These are phyloP conservation scores for Lentinula sp. DNA, from an alignment of 768 basidiomycete genomes.

Conservation along the genomic window DNA sequence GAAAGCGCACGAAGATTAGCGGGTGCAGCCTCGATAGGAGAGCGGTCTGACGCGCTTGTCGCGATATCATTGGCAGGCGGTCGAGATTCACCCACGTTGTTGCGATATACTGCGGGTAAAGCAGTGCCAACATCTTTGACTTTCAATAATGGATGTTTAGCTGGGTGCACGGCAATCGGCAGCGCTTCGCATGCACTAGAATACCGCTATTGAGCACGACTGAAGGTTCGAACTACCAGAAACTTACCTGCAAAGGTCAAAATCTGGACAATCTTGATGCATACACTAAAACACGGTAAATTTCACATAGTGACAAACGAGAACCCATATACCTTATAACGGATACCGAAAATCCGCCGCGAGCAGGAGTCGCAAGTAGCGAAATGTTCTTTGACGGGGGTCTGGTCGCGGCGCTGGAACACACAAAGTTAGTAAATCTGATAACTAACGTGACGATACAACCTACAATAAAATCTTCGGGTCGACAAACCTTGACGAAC, in stretches of 20 bases:
- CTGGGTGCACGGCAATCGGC: conserved; percentile 72
- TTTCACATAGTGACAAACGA: neutral
- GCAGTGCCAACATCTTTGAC: conserved; percentile 47
- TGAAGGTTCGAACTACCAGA: neutral
- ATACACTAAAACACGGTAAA: conserved; percentile 50
- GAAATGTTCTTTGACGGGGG: conserved; percentile 30
- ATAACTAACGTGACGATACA: too few species aligned
- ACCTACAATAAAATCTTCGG: conserved; percentile 54
- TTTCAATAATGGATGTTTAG: conserved; percentile 70
- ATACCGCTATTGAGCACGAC: neutral
- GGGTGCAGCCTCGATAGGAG: neutral
- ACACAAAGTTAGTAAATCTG: neutral
- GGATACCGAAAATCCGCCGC: conserved; percentile 48
- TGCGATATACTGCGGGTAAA: conserved; percentile 35
- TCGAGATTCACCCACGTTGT: conserved; percentile 12
- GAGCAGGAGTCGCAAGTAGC: conserved; percentile 64
- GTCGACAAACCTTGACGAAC: conserved; percentile 57
- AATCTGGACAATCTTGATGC: conserved; percentile 72
- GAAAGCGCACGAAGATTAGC: neutral
- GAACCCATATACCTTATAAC: conserved; percentile 56
- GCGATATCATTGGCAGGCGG: neutral
- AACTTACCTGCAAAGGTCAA: conserved; percentile 63
- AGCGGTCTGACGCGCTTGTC: neutral
- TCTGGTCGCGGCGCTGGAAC: conserved; percentile 16
- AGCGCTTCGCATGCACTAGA: conserved; percentile 61